Evolutionary conservation across 164 flowering plant species (phyloP).

Genomic region (Sextonia rubra): DNA sequence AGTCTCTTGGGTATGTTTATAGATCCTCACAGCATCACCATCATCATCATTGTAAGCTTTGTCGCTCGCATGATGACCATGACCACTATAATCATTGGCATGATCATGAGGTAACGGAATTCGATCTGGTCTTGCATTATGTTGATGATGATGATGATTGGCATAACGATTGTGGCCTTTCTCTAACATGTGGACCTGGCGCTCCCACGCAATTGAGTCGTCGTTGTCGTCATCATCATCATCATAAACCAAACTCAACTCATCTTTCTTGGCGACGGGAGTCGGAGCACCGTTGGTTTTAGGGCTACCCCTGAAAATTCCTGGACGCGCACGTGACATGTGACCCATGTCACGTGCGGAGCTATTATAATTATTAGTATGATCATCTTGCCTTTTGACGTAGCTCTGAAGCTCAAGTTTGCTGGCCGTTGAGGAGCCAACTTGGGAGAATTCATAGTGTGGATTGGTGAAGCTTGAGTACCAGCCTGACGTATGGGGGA

Average conservation of each 20-base stretch:
- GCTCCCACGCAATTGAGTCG: slow-evolving; percentile 8
- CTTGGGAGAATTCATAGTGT: slow-evolving; percentile 26
- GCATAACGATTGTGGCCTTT: slow-evolving; percentile 3
- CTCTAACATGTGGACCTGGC: slow-evolving; percentile 9
- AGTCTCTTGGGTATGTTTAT: slow-evolving; percentile 2
- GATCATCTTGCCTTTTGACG: slow-evolving; percentile 17
- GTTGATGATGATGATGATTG: background rate
- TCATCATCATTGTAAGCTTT: background rate
- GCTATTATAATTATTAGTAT: background rate
- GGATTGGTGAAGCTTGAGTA: slow-evolving; percentile 28
- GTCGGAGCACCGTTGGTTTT: background rate
- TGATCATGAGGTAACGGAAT: slow-evolving; percentile 25
- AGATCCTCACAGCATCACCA: background rate
- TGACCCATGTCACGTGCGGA: background rate
- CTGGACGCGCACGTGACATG: background rate
- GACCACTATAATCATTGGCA: background rate
- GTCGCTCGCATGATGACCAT: slow-evolving; percentile 1
- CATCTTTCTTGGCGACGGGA: background rate
- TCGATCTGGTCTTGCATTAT: slow-evolving; percentile 13
- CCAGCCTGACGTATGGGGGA: slow-evolving; percentile 22
- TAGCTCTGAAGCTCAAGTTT: slow-evolving; percentile 67
- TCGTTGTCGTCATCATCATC: background rate
- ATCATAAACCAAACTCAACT: too few relatives aligned
- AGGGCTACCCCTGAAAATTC: background rate
- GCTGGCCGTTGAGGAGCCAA: background rate